phyloP scores from a whole-genome alignment of 257 asterid genomes.

The Vinca minor region DNA sequence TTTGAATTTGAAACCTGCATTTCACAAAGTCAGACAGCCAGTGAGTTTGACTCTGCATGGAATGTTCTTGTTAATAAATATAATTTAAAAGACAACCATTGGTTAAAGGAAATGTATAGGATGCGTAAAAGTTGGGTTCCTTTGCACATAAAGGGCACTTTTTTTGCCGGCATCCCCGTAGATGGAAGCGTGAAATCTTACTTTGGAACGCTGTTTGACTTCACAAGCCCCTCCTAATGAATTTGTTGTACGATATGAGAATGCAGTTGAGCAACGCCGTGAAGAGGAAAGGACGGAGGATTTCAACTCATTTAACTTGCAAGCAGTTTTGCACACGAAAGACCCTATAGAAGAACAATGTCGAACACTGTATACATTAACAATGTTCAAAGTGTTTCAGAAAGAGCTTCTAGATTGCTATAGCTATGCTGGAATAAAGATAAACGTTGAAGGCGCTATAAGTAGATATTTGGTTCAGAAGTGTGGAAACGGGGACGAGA shows the following conservation, averaged over 20 bases:
- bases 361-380: conserved; percentile 65
- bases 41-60: conserved; percentile 85
- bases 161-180: conserved; percentile 82
- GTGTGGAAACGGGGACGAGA: conserved; percentile 67
- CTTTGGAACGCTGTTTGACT: conserved; percentile 50
- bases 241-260: conserved; percentile 58
- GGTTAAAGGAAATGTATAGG: conserved; percentile 80
- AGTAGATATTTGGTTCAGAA: conserved; percentile 80
- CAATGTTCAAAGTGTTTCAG: conserved; percentile 79
- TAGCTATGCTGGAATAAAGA: conserved; percentile 67
- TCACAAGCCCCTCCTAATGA: conserved; percentile 56
- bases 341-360: conserved; percentile 96
- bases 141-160: conserved; percentile 54
- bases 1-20: conserved; percentile 72
- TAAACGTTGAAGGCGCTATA: conserved; percentile 78
- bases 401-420: conserved; percentile 88
- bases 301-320: conserved; percentile 65
- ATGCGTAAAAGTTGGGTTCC: conserved; percentile 85
- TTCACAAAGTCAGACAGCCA: conserved; percentile 58
- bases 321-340: conserved; percentile 67
- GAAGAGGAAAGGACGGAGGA: conserved; percentile 90
- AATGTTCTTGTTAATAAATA: conserved; percentile 58
- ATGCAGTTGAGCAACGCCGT: conserved; percentile 61
- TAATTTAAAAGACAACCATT: conserved; percentile 46
- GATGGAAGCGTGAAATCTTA: conserved; percentile 72